Evolutionary conservation across 352 stramenopile species (phyloP).

Genomic region (Pythium rishiriense): DNA sequence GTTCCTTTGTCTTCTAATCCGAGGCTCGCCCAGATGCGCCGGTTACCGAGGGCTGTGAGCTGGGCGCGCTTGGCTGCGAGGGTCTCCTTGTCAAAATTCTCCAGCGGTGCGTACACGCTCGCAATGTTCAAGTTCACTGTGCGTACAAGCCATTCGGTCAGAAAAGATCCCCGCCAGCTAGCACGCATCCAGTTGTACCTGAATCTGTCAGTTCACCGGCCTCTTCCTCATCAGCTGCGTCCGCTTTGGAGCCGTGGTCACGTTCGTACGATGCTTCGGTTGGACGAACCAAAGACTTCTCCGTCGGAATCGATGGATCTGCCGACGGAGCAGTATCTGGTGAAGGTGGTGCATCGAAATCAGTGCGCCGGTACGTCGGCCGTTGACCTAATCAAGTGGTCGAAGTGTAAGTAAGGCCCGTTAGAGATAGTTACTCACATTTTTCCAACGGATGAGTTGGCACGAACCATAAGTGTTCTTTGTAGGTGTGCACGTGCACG

Average conservation of each 20-base stretch:
- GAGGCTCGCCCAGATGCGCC: conserved; percentile 82
- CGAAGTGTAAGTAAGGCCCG: conserved; percentile 3
- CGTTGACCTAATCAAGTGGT: conserved; percentile 50
- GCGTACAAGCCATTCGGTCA: not conserved
- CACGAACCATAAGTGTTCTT: conserved; percentile 86
- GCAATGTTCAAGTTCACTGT: conserved; percentile 62
- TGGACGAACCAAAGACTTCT: conserved; percentile 46
- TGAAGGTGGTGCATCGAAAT: conserved; percentile 78
- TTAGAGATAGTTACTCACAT: too few species aligned
- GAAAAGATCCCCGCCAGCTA: not conserved
- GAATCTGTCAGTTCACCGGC: conserved; percentile 67
- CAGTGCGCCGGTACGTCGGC: conserved; percentile 76
- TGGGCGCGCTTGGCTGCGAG: conserved; percentile 82
- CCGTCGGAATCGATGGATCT: conserved; percentile 34
- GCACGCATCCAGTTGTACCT: conserved; percentile 31
- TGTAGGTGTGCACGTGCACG: conserved; percentile 73
- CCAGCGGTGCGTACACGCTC: conserved; percentile 72
- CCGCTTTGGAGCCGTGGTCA: conserved; percentile 42
- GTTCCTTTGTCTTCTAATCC: conserved; percentile 79
- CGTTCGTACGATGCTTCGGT: conserved; percentile 46
- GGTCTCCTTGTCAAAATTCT: conserved; percentile 77
- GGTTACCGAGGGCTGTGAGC: conserved; percentile 69
- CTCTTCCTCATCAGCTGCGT: conserved; percentile 56
- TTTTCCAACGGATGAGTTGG: too few species aligned
- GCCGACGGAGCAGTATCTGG: conserved; percentile 37